These are phyloP conservation scores for Viola pubescens DNA, from an alignment of 441 rosid genomes.

Conservation along the genomic window DNA sequence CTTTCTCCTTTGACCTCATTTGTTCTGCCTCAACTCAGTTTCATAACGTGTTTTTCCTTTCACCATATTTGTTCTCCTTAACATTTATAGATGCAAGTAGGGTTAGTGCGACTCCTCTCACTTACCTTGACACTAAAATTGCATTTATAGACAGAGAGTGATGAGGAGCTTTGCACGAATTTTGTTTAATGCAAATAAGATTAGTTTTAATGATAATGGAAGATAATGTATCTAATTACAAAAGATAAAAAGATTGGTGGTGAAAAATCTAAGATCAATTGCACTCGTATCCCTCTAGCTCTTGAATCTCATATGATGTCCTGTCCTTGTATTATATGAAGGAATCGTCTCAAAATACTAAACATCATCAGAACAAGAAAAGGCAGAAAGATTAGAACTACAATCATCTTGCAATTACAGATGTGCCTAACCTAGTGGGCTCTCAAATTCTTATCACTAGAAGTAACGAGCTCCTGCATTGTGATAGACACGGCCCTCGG, in stretches of 20 bases:
- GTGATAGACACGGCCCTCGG: conserved; percentile 18
- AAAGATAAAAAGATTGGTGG: too few species aligned
- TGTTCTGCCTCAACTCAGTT: background rate
- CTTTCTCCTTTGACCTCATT: background rate
- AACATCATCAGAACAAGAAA: background rate
- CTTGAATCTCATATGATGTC: background rate
- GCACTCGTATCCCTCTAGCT: background rate
- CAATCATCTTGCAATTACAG: background rate
- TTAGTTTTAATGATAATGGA: too few species aligned
- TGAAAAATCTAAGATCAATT: background rate
- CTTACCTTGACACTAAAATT: too few species aligned
- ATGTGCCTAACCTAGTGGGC: background rate
- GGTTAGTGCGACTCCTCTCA: too few species aligned
- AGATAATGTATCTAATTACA: too few species aligned
- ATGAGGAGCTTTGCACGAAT: too few species aligned
- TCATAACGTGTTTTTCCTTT: too few species aligned
- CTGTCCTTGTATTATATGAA: too few species aligned
- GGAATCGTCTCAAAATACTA: background rate
- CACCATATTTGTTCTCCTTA: too few species aligned
- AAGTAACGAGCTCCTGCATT: conserved; percentile 11
- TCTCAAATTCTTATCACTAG: background rate
- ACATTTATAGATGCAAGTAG: too few species aligned
- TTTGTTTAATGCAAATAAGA: too few species aligned
- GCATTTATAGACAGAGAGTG: too few species aligned
- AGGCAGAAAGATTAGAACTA: background rate